Conservation (phyloP, 2,329 filamentous ascomycete species). For the Alternaria gansuensis region DNA sequence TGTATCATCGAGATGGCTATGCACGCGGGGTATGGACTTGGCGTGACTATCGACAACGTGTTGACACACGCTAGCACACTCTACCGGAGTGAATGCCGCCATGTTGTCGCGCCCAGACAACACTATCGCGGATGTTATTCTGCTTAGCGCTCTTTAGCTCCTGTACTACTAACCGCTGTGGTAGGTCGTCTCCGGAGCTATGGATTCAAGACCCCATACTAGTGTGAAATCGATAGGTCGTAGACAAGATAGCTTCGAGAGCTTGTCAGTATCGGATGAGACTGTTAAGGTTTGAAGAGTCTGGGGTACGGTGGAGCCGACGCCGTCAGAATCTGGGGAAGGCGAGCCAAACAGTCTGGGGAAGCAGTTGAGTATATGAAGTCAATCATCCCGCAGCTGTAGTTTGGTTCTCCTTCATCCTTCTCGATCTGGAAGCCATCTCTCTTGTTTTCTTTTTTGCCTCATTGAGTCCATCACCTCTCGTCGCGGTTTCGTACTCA, state of each 20-base stretch:
- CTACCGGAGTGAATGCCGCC: constrained; percentile 16
- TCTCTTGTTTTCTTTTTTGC: background rate
- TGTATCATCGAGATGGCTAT: background rate
- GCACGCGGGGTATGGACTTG: constrained; percentile 17
- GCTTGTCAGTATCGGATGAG: constrained; percentile 9
- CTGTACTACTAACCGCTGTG: constrained; percentile 8
- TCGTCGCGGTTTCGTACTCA: background rate
- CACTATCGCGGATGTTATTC: background rate
- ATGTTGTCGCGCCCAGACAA: constrained; percentile 12
- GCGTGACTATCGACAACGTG: constrained; percentile 8
- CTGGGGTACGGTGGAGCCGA: constrained; percentile 26
- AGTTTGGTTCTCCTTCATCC: background rate
- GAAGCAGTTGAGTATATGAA: constrained; percentile 20
- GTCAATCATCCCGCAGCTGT: background rate
- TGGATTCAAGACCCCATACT: constrained; percentile 6
- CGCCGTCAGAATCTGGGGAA: constrained; percentile 23
- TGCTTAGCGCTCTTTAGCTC: constrained; percentile 7
- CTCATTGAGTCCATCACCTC: background rate
- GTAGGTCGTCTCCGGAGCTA: constrained; percentile 18
- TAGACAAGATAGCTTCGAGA: constrained; percentile 1
- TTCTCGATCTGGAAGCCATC: background rate
- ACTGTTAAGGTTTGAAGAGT: constrained; percentile 13
- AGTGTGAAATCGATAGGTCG: background rate
- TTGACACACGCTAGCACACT: background rate
- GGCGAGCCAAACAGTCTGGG: constrained; percentile 13